phyloP scores from a whole-genome alignment of 2,329 filamentous ascomycete species.

The Pseudogymnoascus sp. region DNA sequence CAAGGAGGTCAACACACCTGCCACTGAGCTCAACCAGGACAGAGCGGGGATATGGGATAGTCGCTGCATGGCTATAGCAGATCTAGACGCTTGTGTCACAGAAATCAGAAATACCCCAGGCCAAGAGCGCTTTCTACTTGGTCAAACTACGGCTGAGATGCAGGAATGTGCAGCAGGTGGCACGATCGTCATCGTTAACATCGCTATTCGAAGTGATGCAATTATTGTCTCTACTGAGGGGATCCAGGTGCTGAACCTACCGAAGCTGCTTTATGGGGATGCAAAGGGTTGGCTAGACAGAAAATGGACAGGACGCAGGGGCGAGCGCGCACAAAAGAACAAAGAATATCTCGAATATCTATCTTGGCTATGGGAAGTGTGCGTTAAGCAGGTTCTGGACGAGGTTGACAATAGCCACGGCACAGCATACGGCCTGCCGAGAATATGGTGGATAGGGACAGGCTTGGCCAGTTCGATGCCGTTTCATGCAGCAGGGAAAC shows the following conservation, averaged over 20 bases:
- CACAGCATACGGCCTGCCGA: background rate
- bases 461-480: constrained; percentile 3
- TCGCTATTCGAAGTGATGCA: background rate
- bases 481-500: constrained; percentile 12
- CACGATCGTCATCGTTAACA: background rate
- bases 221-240: background rate
- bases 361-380: background rate
- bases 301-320: no score
- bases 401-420: no score
- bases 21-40: no score
- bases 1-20: no score
- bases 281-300: background rate
- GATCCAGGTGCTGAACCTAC: background rate
- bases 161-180: background rate
- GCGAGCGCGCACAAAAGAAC: no score
- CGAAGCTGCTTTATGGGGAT: no score
- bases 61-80: no score
- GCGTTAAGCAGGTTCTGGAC: no score
- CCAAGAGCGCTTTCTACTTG: background rate
- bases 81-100: no score
- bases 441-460: constrained; percentile 13
- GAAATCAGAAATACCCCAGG: no score
- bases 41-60: no score
- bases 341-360: background rate
- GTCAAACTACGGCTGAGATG: background rate